phyloP scores from a whole-genome alignment of 192 early-diverging fungal species.

The Coemansia sp. region DNA sequence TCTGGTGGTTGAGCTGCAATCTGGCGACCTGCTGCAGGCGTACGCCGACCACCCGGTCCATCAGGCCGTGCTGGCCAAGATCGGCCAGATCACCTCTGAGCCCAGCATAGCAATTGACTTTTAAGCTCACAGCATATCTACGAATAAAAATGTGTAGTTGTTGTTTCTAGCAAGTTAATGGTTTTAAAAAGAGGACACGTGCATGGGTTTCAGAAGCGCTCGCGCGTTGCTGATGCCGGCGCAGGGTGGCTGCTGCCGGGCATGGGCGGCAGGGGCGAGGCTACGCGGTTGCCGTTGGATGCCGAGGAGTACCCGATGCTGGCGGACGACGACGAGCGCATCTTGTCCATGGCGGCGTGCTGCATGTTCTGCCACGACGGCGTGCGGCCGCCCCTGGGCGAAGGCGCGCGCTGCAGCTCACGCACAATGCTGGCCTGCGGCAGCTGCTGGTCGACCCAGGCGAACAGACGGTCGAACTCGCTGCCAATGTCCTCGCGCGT shows the following conservation, averaged over 20 bases:
- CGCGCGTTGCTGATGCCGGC: slow-evolving; percentile 3
- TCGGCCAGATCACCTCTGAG: slow-evolving; percentile 26
- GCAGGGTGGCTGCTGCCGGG: neutral
- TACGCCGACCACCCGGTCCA: slow-evolving; percentile 30
- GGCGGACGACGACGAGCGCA: slow-evolving; percentile 36
- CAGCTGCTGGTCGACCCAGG: slow-evolving; percentile 52
- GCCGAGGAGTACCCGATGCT: slow-evolving; percentile 43
- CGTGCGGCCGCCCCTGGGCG: slow-evolving; percentile 38
- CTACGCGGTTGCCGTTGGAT: slow-evolving; percentile 36
- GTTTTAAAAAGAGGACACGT: neutral
- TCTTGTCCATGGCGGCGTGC: slow-evolving; percentile 10
- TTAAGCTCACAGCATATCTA: neutral
- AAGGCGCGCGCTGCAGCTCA: slow-evolving; percentile 30
- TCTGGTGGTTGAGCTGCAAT: slow-evolving; percentile 31
- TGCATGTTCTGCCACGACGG: slow-evolving; percentile 32
- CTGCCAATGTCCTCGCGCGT: slow-evolving; percentile 54
- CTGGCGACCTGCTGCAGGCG: slow-evolving; percentile 14
- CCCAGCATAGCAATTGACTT: slow-evolving; percentile 35
- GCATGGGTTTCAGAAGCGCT: neutral
- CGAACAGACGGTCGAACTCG: slow-evolving; percentile 55
- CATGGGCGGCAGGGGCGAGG: slow-evolving; percentile 40
- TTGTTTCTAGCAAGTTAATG: neutral
- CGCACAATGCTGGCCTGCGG: slow-evolving; percentile 32
- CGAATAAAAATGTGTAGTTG: neutral
- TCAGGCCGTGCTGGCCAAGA: slow-evolving; percentile 24